Base-by-base conservation (phyloP, 208 protist species). In the Novymonas esmeraldas region DNA sequence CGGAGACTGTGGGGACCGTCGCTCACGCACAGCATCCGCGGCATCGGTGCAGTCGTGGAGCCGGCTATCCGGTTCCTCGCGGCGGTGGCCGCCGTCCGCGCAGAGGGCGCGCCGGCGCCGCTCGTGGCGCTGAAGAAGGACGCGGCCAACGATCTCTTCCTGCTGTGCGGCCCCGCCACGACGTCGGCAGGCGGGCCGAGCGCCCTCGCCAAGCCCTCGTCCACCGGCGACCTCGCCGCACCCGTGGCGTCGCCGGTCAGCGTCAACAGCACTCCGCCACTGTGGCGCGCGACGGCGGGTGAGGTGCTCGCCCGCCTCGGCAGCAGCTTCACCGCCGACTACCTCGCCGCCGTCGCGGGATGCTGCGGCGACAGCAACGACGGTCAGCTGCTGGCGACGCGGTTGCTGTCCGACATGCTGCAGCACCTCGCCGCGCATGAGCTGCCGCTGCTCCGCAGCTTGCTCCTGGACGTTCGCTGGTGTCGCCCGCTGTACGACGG, bases 401-500 rank as follows among this genome's bases (percentile, higher is more conserved):
- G 84, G 29, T 70, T 96, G 31, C 45, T 92, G 39, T 76, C 74
- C 7, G 88, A 94, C 62, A 83, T 67, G 20, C 55, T 96, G 29
- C 64, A 70, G 26, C 24, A 55, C 31, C 55, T 94, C 24, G 42
- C 63, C 3, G 54, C 70, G 33, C 64, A 52, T 31, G 63, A 85
- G 3, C 52, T 76, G 16, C 48, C 57, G 28, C 58, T 84, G 57
- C 76, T 93, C 52, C 75, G 73, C 31, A 65, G 55, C 18, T 56
- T 94, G 26, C 50, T 89, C 11, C 36, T 51, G 14, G 38, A 26
- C 11, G 29, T 60, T 24, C 63, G 48, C n/a, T 94, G 87, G 90
- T 70, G 79, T 31, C 64, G 84, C 38, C 79, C 85, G n/a, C 72
- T 99, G 28, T 83, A 88, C 31, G 68, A 79, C 6, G 94, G 96